Conservation (phyloP, 2,329 filamentous ascomycete species). For the Talaromyces albobiverticillius region DNA sequence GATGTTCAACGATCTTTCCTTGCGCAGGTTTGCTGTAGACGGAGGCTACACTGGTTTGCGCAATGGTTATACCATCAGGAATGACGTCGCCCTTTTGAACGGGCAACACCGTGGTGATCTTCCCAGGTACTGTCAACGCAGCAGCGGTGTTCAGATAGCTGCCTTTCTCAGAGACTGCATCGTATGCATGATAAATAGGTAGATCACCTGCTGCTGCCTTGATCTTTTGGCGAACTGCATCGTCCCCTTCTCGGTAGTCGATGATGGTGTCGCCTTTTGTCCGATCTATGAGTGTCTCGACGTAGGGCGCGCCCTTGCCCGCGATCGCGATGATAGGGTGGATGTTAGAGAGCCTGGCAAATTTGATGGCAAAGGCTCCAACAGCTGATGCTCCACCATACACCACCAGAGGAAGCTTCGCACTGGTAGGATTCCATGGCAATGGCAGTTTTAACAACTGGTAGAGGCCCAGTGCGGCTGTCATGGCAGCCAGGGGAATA, state of each 20-base stretch:
- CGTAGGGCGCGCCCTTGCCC: constrained; percentile 50
- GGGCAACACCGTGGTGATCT: constrained; percentile 1
- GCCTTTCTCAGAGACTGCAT: constrained; percentile 56
- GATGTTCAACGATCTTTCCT: not conserved
- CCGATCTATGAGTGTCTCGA: constrained; percentile 51
- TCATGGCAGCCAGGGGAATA: constrained; percentile 56
- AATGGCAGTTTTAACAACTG: constrained; percentile 45
- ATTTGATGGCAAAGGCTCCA: constrained; percentile 57
- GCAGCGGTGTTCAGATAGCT: constrained; percentile 46
- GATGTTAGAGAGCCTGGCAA: constrained; percentile 54
- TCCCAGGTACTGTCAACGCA: constrained; percentile 39
- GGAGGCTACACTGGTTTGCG: constrained; percentile 34
- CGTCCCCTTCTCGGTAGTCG: constrained; percentile 60
- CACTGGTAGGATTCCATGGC: constrained; percentile 45
- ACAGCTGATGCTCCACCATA: constrained; percentile 54
- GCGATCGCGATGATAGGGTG: constrained; percentile 62
- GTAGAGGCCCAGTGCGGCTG: constrained; percentile 53
- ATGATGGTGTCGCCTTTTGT: constrained; percentile 56
- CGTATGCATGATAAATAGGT: constrained; percentile 51
- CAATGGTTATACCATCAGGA: constrained; percentile 35
- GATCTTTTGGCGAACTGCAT: constrained; percentile 43
- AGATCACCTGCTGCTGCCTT: constrained; percentile 39
- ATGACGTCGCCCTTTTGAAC: constrained; percentile 36
- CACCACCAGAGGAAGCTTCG: constrained; percentile 42
- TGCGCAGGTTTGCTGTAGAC: constrained; percentile 20